These are phyloP conservation scores for Gypsophila paniculata DNA, from an alignment of 179 eudicot species.

Conservation along the genomic window DNA sequence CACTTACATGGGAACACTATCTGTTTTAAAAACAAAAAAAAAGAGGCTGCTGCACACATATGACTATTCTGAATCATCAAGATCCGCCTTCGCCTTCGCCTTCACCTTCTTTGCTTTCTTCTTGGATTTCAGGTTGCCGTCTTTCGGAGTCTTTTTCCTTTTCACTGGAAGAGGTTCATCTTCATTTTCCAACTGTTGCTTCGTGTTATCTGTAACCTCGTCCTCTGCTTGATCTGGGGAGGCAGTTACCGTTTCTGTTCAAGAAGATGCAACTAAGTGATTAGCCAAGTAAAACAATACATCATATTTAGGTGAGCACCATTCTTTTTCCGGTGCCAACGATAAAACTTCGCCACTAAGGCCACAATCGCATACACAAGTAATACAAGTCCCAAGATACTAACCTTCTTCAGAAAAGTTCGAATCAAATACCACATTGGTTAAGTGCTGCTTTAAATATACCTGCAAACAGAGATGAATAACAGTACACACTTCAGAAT, in stretches of 20 bases:
- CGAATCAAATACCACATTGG: conserved; percentile 67
- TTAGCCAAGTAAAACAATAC: background rate
- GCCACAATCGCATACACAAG: background rate
- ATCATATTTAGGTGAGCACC: background rate
- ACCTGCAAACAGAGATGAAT: conserved; percentile 46
- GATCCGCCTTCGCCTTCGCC: conserved; percentile 12
- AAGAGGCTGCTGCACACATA: background rate
- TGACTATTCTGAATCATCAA: conserved; percentile 15
- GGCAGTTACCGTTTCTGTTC: conserved; percentile 16
- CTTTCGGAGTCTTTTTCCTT: conserved; percentile 32
- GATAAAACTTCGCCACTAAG: too few species aligned
- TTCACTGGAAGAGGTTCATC: conserved; percentile 24
- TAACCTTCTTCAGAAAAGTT: conserved; percentile 62
- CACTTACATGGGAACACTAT: background rate
- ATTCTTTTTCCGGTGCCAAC: background rate
- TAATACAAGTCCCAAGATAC: conserved; percentile 8
- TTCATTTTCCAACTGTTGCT: conserved; percentile 16
- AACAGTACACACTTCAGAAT: background rate
- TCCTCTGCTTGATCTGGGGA: conserved; percentile 18
- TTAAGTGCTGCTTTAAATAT: conserved; percentile 85
- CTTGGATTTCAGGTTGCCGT: conserved; percentile 23
- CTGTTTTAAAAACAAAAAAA: background rate
- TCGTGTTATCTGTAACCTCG: conserved; percentile 9
- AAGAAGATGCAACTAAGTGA: background rate
- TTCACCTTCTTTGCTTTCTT: conserved; percentile 29